Base-by-base conservation (phyloP, 495 filamentous ascomycete genomes). In the Neurospora sp. region DNA sequence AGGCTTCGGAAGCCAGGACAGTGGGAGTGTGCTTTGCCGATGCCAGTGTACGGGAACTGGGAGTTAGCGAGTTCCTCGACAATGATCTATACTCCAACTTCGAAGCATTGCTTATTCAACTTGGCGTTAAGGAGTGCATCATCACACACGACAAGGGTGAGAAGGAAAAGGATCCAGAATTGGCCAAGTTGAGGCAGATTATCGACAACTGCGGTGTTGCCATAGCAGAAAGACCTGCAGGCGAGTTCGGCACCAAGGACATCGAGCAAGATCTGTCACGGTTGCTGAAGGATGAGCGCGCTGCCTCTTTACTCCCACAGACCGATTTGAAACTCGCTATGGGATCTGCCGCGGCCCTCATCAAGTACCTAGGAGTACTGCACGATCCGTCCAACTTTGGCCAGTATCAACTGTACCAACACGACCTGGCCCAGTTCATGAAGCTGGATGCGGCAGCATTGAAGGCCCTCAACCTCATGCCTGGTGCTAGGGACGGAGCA, bases 41-140 rank as follows among this genome's bases (percentile, higher is more conserved):
- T 88, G 96, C 96, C 11, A 98, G 93, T 77, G 94, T 97, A 75
- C 87, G 96, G 70, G 96, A 99, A 82, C 88, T 99, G 0, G 96
- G 96, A 37, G 94, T 99, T 44, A 96, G 92, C 86, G 96, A 99
- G 79, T 99, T 99, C 77, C 86, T 97, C 37, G 96, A 99, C 85
- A 99, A 98, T 76, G 96, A 99, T 79, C 85, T 97, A 14, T 99
- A 97, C 81, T 98, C 96, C 54, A 98, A 99, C 80, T 95, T 99
- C 73, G 96, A 99, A 83, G 94, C 94, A 35, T 85, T 98, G 37
- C 87, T 99, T 39, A 99, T 99, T 76, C 96, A 98, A 80, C 87
- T 98, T 2, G 96, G 96, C 12, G 94, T 97, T 46, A 97, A 93
- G 82, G 96, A 99, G 82, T 97, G 94, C 79, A 81, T 99, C 59